Base-by-base conservation (phyloP, 345 rosid species). In the Pistacia integerrima region DNA sequence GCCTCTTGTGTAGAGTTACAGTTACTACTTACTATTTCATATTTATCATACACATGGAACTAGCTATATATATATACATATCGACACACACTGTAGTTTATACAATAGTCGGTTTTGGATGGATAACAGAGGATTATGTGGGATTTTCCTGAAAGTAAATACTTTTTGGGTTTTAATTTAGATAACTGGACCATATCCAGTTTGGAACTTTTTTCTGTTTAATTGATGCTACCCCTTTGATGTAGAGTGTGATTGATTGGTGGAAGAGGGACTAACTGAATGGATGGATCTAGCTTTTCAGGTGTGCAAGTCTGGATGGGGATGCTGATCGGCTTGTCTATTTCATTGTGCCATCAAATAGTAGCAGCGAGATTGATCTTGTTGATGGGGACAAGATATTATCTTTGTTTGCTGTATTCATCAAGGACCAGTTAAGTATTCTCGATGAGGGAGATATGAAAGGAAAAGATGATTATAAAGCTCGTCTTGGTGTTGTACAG, bases 271-370 rank as follows among this genome's bases (percentile, higher is more conserved):
- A 67, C 75, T 84, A 77, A 88, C 70, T 82, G 76, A 63, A 77
- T 64, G 61, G 28, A 65, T 79, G 78, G 69, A 49, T 81, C 80
- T 85, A 84, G 85, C 78, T 65, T 84, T 86, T 76, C 88, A 92
- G 94, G 90, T 95, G 99, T 87, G 97, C 90, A 25, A 93, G 97
- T 86, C 88, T 95, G 86, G 99, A 95, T 71, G 99, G 99, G 10
- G 99, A 95, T 89, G 99, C 93, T 22, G 98, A 94, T 85, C 85
- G 95, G 55, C 88, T 93, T 66, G 97, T 94, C 61, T 93, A 93
- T 85, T 94, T 93, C 71, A 72, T 72, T 33, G 67, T 91, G 61
- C 80, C 85, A 55, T 78, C 88, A 52, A 75, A 75, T 55, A 68
- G 71, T 75, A 74, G 85, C 77, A 46, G 58, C 83, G 85, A 83